These are phyloP conservation scores for Erythrophleum fordii DNA, from an alignment of 306 rosid species.

Conservation along the genomic window DNA sequence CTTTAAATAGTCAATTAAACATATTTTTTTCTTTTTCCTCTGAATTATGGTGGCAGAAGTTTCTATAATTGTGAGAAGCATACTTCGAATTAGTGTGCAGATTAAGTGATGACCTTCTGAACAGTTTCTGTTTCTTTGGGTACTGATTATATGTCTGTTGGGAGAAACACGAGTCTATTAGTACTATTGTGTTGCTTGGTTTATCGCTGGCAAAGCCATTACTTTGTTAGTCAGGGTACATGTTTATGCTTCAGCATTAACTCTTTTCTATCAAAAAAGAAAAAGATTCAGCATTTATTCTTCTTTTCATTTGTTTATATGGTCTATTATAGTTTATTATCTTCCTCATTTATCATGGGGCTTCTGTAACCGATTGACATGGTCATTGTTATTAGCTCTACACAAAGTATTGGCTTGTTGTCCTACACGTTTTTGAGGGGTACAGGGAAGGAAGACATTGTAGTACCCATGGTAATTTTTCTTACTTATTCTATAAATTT, in stretches of 20 bases:
- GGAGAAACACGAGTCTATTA: background rate
- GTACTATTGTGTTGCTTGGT: constrained; percentile 8
- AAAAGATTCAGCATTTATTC: background rate
- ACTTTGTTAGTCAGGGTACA: background rate
- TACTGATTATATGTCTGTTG: constrained; percentile 1
- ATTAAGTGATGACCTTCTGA: constrained; percentile 9
- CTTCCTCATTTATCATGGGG: constrained; percentile 23
- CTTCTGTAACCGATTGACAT: constrained; percentile 42
- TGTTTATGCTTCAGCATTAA: background rate
- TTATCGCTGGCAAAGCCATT: background rate
- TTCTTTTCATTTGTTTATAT: constrained; percentile 13
- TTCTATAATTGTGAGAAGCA: constrained; percentile 1
- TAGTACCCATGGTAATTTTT: constrained; percentile 91
- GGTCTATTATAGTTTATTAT: background rate
- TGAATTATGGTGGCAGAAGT: constrained; percentile 1
- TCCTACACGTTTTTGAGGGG: constrained; percentile 94
- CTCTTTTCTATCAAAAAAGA: background rate
- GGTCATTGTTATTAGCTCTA: constrained; percentile 53
- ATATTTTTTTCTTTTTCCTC: background rate
- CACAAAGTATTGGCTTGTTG: constrained; percentile 93
- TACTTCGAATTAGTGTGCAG: background rate
- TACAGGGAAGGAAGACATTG: constrained; percentile 94
- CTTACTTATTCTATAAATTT: background rate
- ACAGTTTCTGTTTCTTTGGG: constrained; percentile 6
- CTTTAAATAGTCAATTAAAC: background rate